A percentile compares a stretch with the other conserved stretches of the same genome.
phyloP scores from a whole-genome alignment of 805 yeast species.

The Brettanomyces bruxellensis region DNA sequence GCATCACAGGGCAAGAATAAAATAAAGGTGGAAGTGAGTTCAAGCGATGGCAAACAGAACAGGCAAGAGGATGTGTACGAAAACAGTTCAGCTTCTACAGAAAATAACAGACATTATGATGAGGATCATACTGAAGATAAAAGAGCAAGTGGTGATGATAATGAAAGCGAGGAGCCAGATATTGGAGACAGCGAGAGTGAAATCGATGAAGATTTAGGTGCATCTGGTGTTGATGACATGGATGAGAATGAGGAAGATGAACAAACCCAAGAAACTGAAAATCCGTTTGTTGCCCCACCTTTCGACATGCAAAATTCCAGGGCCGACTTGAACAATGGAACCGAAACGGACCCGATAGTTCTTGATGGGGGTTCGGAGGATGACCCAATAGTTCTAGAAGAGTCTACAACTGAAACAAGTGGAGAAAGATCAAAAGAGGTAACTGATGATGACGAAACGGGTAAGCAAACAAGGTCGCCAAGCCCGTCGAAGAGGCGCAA shows the following conservation, averaged over 20 bases:
- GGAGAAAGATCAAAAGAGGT: neutral
- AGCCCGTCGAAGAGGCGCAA: neutral
- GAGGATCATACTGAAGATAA: neutral
- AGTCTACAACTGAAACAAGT: neutral
- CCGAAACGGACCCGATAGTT: constrained; percentile 18
- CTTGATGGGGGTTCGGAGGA: constrained; percentile 22
- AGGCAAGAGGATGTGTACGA: too few species aligned
- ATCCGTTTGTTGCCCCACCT: neutral
- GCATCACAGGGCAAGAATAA: neutral
- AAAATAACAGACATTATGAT: neutral
- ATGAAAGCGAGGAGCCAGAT: neutral
- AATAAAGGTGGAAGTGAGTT: neutral
- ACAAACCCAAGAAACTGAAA: neutral
- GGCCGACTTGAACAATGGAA: constrained; percentile 4
- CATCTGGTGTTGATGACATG: neutral
- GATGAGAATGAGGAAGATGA: neutral
- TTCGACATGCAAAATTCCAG: neutral
- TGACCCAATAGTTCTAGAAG: constrained; percentile 18
- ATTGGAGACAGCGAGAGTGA: neutral
- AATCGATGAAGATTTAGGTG: neutral
- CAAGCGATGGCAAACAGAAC: too few species aligned
- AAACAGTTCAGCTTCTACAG: too few species aligned
- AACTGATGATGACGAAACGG: neutral
- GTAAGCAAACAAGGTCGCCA: neutral
- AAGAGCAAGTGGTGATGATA: too few species aligned